phyloP scores from a whole-genome alignment of 108 stramenopile genomes.

The Skeletonema costatum region DNA sequence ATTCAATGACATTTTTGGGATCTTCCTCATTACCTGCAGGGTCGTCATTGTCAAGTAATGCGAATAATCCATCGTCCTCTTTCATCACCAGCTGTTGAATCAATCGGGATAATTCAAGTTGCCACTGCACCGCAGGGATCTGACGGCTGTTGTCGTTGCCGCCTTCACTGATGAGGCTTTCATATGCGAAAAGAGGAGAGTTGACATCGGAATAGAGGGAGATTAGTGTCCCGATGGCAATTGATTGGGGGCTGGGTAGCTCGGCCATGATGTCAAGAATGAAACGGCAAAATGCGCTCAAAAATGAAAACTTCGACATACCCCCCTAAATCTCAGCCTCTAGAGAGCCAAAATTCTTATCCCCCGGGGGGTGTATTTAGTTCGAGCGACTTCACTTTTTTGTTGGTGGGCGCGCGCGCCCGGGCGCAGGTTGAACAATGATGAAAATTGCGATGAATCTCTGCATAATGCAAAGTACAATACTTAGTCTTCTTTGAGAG shows the following conservation, averaged over 20 bases:
- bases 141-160: neutral
- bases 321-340: too few species aligned
- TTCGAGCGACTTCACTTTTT: too few species aligned
- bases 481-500: too few species aligned
- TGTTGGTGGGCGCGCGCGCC: too few species aligned
- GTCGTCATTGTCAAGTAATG: neutral
- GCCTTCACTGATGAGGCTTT: neutral
- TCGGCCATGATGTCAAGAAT: slow-evolving; percentile 56
- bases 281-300: too few species aligned
- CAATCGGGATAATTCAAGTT: slow-evolving; percentile 5
- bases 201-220: slow-evolving; percentile 69
- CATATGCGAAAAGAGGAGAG: slow-evolving; percentile 52
- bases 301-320: too few species aligned
- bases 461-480: too few species aligned
- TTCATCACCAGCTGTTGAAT: slow-evolving; percentile 18
- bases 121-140: slow-evolving; percentile 6
- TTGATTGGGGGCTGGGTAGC: slow-evolving; percentile 76
- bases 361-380: too few species aligned
- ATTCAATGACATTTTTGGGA: neutral
- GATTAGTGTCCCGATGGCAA: slow-evolving; percentile 77
- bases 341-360: too few species aligned
- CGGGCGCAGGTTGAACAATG: too few species aligned
- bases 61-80: slow-evolving; percentile 22
- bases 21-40: neutral
- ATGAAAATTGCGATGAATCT: too few species aligned